Percentiles rank a stretch among this genome's conserved stretches.
These are phyloP conservation scores for Nephelium lappaceum DNA, from an alignment of 345 rosid species.

Conservation along the genomic window DNA sequence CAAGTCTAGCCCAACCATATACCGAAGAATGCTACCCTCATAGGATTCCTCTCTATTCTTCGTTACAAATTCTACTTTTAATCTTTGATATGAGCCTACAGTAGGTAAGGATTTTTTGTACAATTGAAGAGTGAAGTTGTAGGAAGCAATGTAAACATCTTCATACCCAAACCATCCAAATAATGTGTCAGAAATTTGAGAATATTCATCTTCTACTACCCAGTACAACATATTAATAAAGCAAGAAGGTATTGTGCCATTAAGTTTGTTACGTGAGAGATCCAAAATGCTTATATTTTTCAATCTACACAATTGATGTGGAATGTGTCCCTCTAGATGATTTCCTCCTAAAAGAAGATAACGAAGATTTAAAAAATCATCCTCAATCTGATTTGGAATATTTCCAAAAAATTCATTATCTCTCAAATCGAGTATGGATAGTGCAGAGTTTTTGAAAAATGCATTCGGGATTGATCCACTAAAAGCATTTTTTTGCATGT, in stretches of 20 bases:
- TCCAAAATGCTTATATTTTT: not conserved
- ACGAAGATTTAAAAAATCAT: not conserved
- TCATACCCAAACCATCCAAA: too few species aligned
- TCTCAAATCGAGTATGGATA: not conserved
- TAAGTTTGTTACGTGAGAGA: too few species aligned
- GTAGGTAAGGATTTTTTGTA: rapidly evolving
- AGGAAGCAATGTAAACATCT: not conserved
- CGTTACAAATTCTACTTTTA: not conserved
- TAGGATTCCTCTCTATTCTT: not conserved
- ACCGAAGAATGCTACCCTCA: not conserved
- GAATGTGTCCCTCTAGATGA: not conserved
- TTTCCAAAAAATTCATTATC: not conserved
- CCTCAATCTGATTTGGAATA: not conserved
- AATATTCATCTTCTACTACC: too few species aligned
- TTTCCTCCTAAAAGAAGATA: not conserved
- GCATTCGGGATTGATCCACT: not conserved
- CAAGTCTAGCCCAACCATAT: not conserved
- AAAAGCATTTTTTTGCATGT: not conserved
- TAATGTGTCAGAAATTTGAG: too few species aligned
- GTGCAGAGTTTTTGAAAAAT: not conserved
- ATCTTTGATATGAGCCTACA: too few species aligned
- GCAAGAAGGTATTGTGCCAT: too few species aligned
- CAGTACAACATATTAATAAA: too few species aligned
- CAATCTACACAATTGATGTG: not conserved
- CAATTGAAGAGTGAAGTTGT: not conserved